Base-by-base conservation (phyloP, 345 rosid genomes). In the Draba incana region DNA sequence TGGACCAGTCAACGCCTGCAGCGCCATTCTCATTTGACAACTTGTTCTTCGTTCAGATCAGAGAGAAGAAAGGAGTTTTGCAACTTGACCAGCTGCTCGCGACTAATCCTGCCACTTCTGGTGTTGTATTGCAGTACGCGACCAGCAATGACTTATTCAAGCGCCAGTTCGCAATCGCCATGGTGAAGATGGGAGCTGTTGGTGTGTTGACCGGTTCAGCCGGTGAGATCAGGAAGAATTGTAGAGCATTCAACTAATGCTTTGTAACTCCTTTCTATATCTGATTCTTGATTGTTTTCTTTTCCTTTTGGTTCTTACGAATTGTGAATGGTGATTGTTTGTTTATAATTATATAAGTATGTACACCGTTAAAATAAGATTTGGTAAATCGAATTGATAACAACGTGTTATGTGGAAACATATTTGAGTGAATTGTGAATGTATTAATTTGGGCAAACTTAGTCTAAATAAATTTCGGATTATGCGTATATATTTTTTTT, bases 211-310 rank as follows among this genome's bases (percentile, higher is more conserved):
- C 79, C 8, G 93, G 94, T 37, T 70, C 47, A 8, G 84, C 70
- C 2, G 98, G 98, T 16, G 81, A 88, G 65, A 77, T 89, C 35
- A 82, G 96, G 68, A 74, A 24, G 14, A 84, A 84, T 24, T 92
- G 96, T 50, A 75, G 92, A 63, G 86, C 45, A 30, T 74, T 82
- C 51, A 86, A 88, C 56, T 66, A 58, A 72, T 44, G 37, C 41
- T 56, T 47, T 41, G 33, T 20, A 20, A 20, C 20, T 20, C 1
- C 20, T 20, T 20, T 20, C 20, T 20, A 20, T 20, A 20, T 20
- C 20, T 55, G 30, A 65, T 50, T 57, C 30, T 49, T 55, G 47
- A 62, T 56, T 27, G 39, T 30, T 60, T 27, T 57, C 10, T 47
- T 4, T 5, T 28, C 31, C 9, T 4, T 62, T 33, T 6, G 1